Evolutionary conservation across 805 yeast species (phyloP), one percentile per base, ranked within the genome.

Genomic region (Metschnikowia kunwiensis): DNA sequence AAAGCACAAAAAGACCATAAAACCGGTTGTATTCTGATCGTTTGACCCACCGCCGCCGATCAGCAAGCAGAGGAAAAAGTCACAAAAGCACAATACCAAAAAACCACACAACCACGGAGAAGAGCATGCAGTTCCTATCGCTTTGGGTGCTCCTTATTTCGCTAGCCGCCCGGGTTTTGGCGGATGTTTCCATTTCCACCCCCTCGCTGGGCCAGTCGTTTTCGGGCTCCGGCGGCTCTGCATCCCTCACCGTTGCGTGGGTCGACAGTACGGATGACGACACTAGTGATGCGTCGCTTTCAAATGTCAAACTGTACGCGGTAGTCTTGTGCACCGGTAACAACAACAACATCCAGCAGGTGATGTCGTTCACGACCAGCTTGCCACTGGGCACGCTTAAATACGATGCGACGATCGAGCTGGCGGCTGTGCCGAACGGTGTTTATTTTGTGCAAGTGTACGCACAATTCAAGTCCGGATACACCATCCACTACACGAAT

Each of bases 271-370:
- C 78, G 41, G 74, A 74, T 45, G 80, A 74, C 30, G 52, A 61
- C 5, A 46, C 51, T 24, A 47, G 40, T 3, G 53, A 50, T 9
- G 84, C 86, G 0, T 43, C 66, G 1, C 50, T 82, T 29, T 38
- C 50, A 2, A 64, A 72, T 7, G 72, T 77, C 16, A 43, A 58
- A 3, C 46, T 61, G 2, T 77, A 72, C 43, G 65, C 80, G 0
- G 63, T 88, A 36, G 57, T 62, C 5, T 63, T 91, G 34, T 80
- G 91, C 59, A 75, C 89, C 1, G 96, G 95, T 21, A 58, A 79
- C 16, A 75, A 78, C 51, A 24, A 55, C 16, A 60, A 65, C 12
- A 73, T 82, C 49, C 47, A 62, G 23, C 65, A 75, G 40, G 49
- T 73, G 23, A 44, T 30, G 9, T 36, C 75, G 2, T 41, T 59